Base-by-base conservation (phyloP, 2,329 filamentous ascomycete species). In the Chrysosporium queenslandicum region DNA sequence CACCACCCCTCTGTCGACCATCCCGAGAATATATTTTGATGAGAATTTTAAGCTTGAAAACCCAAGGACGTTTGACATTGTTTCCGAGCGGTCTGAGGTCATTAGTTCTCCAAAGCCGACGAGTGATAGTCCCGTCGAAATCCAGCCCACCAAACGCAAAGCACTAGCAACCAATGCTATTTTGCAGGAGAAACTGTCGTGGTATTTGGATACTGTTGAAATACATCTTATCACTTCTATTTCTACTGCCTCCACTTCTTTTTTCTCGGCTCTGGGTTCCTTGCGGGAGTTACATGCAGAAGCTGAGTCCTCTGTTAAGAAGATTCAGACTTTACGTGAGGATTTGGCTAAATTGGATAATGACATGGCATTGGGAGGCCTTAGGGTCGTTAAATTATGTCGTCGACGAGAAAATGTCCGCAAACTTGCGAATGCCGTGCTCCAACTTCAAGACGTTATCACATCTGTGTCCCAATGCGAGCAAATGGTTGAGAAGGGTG, bases 161-260 rank as follows among this genome's bases (percentile, higher is more conserved):
- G 86, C 87, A 1, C 74, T 98, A 25, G 91, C 91, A 6, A 96
- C 90, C 0, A 98, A 98, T 69, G 92, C 92, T 0, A 98, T 98
- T 54, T 69, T 98, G 32, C 92, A 98, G 66, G 92, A 98, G 69
- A 98, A 98, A 69, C 75, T 98, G 11, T 97, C 92, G 0, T 98
- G 92, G 92, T 98, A 98, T 67, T 95, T 98, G 89, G 92, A 98
- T 66, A 98, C 92, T 0, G 89, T 98, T 20, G 92, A 98, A 66
- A 88, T 98, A 51, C 92, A 98, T 66, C 75, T 98, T 6, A 96
- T 98, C 60, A 88, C 87, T 29, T 95, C 90, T 0, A 98, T 98
- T 57, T 97, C 91, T 2, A 89, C 87, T 0, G 92, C 92, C 1
- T 97, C 92, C 0, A 89, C 88, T 0, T 95, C 91, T 0, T 98